Base-by-base conservation (phyloP, 768 basidiomycete species). In the Collybiopsis luxurians region DNA sequence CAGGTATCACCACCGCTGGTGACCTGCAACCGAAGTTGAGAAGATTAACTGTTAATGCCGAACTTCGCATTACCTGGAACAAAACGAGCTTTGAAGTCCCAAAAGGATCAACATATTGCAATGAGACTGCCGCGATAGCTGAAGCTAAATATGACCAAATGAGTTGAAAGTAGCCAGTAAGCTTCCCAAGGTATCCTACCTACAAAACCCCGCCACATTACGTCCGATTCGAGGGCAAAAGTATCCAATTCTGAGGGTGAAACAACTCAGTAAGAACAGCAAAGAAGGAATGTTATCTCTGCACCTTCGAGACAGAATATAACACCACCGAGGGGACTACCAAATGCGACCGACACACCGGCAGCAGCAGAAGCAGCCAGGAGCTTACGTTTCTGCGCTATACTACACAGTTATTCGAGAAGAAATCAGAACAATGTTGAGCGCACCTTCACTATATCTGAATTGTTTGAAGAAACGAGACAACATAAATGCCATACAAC, bases 321-420 rank as follows among this genome's bases (percentile, higher is more conserved):
- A 0, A 94, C 91, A 10, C 91, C 92, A 2, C 92, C 92, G 4
- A 94, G 76, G 7, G 92, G 92, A 61, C 88, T 90, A 38, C 92
- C 92, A 69, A 94, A 94, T 13, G 92, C 92, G 1, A 94, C 91
- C 0, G 90, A 91, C 17, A 94, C 88, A 44, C 92, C 92, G 1
- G 92, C 91, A 0, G 90, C 87, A 2, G 90, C 92, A 0, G 91
- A 91, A 0, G 92, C 92, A 0, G 88, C 87, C 12, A 95, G 72
- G 27, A 94, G 71, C 65, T 90, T 90, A 23, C 93, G 81, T 67
- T 92, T 87, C 66, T 92, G 89, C 10, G 82, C 90, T 90, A 45
- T 4, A 21, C 12, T 15, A 27, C 54, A 27, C 38, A 24, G 19
- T 15, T 5, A 38, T 24, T 31, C 7, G 13, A 39, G 15, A 13